Evolutionary conservation across 2,329 filamentous ascomycete species (phyloP), one percentile per base, ranked within the genome.

Genomic region (Cordyceps tenuipes): DNA sequence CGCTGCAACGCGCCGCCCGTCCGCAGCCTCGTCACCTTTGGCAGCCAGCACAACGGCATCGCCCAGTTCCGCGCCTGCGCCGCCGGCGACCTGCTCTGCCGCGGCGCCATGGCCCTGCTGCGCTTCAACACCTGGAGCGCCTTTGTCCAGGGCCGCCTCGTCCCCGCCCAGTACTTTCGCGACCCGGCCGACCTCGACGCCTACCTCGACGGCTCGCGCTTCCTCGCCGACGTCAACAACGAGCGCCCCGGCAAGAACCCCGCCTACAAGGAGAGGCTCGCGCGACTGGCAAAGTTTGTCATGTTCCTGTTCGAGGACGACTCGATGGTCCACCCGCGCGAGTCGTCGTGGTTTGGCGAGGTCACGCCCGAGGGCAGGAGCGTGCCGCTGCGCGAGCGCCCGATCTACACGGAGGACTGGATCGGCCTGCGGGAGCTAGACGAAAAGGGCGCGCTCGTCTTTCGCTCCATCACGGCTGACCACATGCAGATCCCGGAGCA

Each of bases 161-260:
- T 99, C 4, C 94, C 94, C 0, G 93, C 94, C 36, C 94, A 99
- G 77, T 99, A 99, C 77, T 97, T 88, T 78, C 88, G 93, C 57
- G 84, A 92, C 64, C 82, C 83, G 62, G 51, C 50, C 23, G 72
- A 77, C 62, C 74, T 91, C 72, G 82, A 85, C 0, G 75, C 79
- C 34, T 99, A 97, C 70, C 82, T 97, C 21, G 83, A 86, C 65
- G 72, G 84, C 70, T 94, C 89, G 67, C 93, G 92, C 71, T 97
- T 95, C 73, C 79, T 99, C 9, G 94, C 93, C 10, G 93, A 97
- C 70, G 87, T 97, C 75, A 99, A 99, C 75, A 97, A 97, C 72
- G 94, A 99, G 81, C 82, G 92, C 12, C 64, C 65, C 53, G 63
- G 77, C 59, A 96, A 95, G 82, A 96, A 91, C 68, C 68, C 74